Evolutionary conservation across 208 protist species (phyloP), one percentile per base, ranked within the genome.

Genomic region (Acanthamoeba royreba): DNA sequence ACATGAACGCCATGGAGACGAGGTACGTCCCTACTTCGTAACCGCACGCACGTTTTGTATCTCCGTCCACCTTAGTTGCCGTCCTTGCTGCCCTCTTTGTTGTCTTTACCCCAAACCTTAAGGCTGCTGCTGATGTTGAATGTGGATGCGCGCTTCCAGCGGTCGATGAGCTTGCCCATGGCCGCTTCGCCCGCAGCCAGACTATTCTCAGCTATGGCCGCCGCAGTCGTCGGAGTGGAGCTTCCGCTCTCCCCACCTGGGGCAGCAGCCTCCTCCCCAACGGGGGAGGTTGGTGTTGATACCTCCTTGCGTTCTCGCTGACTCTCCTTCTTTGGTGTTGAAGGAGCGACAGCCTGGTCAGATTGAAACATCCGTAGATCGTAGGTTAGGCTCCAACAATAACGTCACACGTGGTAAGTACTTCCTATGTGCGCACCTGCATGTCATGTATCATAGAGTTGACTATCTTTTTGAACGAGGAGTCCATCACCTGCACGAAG

Each of bases 121-220:
- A 85, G n/a, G 74, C 74, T 85, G 74, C 74, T 85, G 0, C 74
- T 45, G 28, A 85, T 55, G 45, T 53, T 91, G 49, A 91, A 69
- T 0, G 85, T 91, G 13, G 85, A 89, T 3, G 81, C 61, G 49
- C 49, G 85, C 85, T 91, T 91, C 85, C 85, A 91, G 19, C 85
- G 8, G 31, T 43, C 49, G 33, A 91, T 25, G 25, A 91, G 42
- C 53, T 91, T 91, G 53, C 69, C 69, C 3, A 91, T 52, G 2
- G 74, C 47, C 38, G 72, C 38, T 25, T 81, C 72, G 43, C 43
- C 74, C n/a, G 11, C 55, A 66, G 55, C 55, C 55, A 35, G 25
- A n/a, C 19, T 66, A 5, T 17, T n/a, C 33, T 28, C 55, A 66
- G 25, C 22, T 28, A 5, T 28, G 11, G 22, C 55, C 25, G 55